phyloP scores from a whole-genome alignment of 441 rosid genomes.

The Corymbia citriodora region DNA sequence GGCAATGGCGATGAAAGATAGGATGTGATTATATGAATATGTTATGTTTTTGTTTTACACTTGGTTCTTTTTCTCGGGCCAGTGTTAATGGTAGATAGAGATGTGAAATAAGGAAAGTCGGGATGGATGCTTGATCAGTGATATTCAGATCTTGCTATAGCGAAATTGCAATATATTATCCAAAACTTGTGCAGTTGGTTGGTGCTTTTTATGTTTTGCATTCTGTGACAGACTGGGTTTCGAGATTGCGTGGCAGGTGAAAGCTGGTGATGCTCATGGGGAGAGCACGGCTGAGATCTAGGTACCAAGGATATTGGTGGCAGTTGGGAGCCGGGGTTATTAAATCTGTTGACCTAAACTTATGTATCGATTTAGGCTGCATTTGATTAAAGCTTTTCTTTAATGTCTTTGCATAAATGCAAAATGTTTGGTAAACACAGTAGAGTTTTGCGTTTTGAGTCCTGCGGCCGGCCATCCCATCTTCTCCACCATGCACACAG shows the following conservation, averaged over 20 bases:
- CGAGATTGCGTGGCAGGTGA: neutral
- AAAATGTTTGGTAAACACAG: neutral
- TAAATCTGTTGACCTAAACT: neutral
- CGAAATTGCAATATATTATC: neutral
- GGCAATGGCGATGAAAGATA: conserved; percentile 34
- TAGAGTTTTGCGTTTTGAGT: neutral
- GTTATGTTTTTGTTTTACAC: neutral
- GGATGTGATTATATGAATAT: neutral
- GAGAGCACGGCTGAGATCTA: neutral
- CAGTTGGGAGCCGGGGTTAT: neutral
- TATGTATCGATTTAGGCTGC: neutral
- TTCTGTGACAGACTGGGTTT: neutral
- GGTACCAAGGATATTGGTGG: neutral
- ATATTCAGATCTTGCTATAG: neutral
- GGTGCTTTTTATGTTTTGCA: neutral
- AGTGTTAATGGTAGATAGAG: neutral
- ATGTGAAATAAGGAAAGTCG: neutral
- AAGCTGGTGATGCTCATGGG: neutral
- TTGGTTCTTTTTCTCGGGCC: neutral
- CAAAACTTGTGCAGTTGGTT: neutral
- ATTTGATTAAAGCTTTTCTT: neutral
- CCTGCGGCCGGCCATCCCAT: neutral
- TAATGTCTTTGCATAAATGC: neutral
- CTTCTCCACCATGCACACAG: neutral
- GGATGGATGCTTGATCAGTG: neutral